Conservation (phyloP, 257 asterid genomes). For the Verbena officinalis region DNA sequence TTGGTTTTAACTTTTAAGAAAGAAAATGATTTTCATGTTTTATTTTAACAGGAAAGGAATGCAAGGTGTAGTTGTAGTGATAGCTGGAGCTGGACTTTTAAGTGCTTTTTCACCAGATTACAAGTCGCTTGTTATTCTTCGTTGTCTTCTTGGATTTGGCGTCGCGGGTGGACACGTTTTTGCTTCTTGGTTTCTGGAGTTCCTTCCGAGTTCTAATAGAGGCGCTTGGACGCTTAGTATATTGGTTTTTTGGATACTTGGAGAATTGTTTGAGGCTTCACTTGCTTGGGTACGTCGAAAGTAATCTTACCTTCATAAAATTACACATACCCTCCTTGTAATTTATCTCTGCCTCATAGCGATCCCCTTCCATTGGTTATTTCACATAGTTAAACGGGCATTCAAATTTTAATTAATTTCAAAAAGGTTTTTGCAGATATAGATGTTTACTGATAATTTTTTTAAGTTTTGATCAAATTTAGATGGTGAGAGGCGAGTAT, state of each 20-base stretch:
- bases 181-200: constrained; percentile 54
- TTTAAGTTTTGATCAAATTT: too few relatives aligned
- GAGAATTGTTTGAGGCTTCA: constrained; percentile 47
- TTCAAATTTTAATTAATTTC: too few relatives aligned
- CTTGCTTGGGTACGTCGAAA: constrained; percentile 50
- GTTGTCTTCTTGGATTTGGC: constrained; percentile 53
- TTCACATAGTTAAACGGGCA: too few relatives aligned
- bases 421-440: too few relatives aligned
- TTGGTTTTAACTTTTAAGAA: too few relatives aligned
- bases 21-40: not conserved
- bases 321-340: too few relatives aligned
- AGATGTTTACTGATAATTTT: too few relatives aligned
- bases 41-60: constrained; percentile 24
- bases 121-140: constrained; percentile 31
- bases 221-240: constrained; percentile 49
- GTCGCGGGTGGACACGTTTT: constrained; percentile 52
- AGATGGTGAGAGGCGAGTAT: too few relatives aligned
- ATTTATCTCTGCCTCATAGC: too few relatives aligned
- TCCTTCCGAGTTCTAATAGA: constrained; percentile 44
- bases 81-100: constrained; percentile 32
- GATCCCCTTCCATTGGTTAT: too few relatives aligned
- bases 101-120: constrained; percentile 38
- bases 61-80: constrained; percentile 2
- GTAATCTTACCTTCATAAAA: too few relatives aligned
- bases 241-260: constrained; percentile 43